Percentiles rank a stretch among this genome's conserved stretches.
phyloP scores from a whole-genome alignment of 1,284 basidiomycete species.

The Coniferiporia sulphurascens region DNA sequence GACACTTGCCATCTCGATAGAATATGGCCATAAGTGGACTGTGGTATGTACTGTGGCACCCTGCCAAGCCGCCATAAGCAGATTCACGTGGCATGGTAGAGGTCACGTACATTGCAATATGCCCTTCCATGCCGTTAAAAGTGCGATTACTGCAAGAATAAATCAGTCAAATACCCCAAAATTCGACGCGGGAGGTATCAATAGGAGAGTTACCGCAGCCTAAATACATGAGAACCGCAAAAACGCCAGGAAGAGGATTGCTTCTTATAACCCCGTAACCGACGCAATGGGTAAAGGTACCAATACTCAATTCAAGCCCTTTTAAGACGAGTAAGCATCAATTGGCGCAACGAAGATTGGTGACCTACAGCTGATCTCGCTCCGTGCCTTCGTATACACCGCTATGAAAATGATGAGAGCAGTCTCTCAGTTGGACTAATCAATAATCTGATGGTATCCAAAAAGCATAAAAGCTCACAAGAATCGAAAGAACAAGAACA shows the following conservation, averaged over 20 bases:
- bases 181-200: not conserved
- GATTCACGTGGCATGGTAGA: not conserved
- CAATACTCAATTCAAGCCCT: not conserved
- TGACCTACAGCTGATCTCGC: not conserved
- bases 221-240: not conserved
- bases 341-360: not conserved
- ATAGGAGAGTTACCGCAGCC: not conserved
- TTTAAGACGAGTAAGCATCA: not conserved
- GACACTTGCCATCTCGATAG: slow-evolving; percentile 1
- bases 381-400: not conserved
- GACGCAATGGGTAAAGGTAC: not conserved
- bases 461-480: not conserved
- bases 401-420: not conserved
- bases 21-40: not conserved
- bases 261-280: not conserved
- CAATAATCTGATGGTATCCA: not conserved
- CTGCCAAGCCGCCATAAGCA: not conserved
- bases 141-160: not conserved
- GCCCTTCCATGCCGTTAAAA: not conserved
- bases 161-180: not conserved
- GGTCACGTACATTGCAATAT: not conserved
- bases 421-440: too few species aligned
- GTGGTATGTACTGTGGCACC: not conserved
- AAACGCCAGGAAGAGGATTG: not conserved
- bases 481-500: not conserved